Evolutionary conservation across 208 protist species (phyloP), one percentile per base, ranked within the genome.

Genomic region (Leptomonas pyrrhocoris): DNA sequence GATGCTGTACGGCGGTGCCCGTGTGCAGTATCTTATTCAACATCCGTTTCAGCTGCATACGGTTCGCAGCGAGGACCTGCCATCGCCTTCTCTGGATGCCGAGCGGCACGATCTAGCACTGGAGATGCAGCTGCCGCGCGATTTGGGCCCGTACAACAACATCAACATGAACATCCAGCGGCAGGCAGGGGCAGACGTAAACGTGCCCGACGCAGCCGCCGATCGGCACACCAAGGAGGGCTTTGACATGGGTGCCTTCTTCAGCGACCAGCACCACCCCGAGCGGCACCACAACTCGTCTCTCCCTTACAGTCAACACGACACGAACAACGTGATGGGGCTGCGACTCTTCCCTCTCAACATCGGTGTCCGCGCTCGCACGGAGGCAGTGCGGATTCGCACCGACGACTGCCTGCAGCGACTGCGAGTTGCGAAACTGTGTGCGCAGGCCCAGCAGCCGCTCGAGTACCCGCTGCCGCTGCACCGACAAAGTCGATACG

Each of bases 1-100:
- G 48, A 86, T 96, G 84, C 68, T 96, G 1, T 93, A 94, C 77
- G 90, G 90, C 28, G 90, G 90, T 18, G 79, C 86, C 11, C 82
- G 90, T n/a, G 66, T 92, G 15, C 74, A 78, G 30, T 67, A 88
- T 69, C 81, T 96, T 12, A 78, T 82, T 3, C 75, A 77, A 23
- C 51, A 30, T 13, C 77, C 88, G 8, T 89, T 90, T 54, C 54
- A 72, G 11, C 70, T 96, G 3, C 74, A 86, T 42, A 66, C 56
- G 30, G 85, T 82, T 19, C 48, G 36, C 7, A 89, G 83, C 63
- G 90, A 96, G 65, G 46, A 82, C n/a, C 80, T 96, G 34, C 85
- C 86, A 0, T 65, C 76, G 11, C 84, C 86, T 0, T 88, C 81
- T 7, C 70, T 84, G n/a, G 58, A 69, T 34, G 46, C 64, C 5